Conservation (phyloP, 1,139 yeast species). For the Yarrowia galli region DNA sequence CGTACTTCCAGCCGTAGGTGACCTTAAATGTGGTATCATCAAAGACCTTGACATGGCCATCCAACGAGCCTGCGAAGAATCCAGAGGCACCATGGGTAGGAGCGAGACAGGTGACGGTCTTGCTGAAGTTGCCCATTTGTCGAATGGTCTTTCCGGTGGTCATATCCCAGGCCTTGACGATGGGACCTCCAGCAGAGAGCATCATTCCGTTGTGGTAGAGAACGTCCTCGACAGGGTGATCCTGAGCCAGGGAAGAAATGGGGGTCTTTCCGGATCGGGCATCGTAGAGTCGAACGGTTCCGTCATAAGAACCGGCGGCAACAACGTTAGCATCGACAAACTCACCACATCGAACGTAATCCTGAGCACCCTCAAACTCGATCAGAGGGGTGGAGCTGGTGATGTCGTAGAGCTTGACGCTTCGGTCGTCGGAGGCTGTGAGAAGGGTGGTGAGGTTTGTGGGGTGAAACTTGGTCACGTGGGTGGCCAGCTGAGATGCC, state of each 20-base stretch:
- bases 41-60: constrained; percentile 95
- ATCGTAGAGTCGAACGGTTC: constrained; percentile 84
- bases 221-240: constrained; percentile 88
- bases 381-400: constrained; percentile 73
- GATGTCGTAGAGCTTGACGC: constrained; percentile 86
- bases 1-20: constrained; percentile 96
- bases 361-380: constrained; percentile 79
- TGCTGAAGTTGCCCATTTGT: constrained; percentile 81
- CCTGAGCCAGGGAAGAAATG: constrained; percentile 62
- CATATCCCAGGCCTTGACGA: constrained; percentile 90
- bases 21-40: constrained; percentile 77
- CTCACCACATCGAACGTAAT: constrained; percentile 83
- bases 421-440: constrained; percentile 91
- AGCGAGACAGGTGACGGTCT: constrained; percentile 86
- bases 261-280: constrained; percentile 62
- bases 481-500: constrained; percentile 88
- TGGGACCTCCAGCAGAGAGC: constrained; percentile 83
- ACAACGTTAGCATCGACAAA: constrained; percentile 77
- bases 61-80: constrained; percentile 88
- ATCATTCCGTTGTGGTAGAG: constrained; percentile 81
- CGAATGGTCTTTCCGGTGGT: constrained; percentile 72
- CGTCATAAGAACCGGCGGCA: constrained; percentile 96
- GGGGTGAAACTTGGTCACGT: constrained; percentile 92
- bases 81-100: constrained; percentile 68
- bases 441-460: constrained; percentile 71